phyloP scores from a whole-genome alignment of 2,329 filamentous ascomycete species.

The Paraphaeosphaeria sporulosa region DNA sequence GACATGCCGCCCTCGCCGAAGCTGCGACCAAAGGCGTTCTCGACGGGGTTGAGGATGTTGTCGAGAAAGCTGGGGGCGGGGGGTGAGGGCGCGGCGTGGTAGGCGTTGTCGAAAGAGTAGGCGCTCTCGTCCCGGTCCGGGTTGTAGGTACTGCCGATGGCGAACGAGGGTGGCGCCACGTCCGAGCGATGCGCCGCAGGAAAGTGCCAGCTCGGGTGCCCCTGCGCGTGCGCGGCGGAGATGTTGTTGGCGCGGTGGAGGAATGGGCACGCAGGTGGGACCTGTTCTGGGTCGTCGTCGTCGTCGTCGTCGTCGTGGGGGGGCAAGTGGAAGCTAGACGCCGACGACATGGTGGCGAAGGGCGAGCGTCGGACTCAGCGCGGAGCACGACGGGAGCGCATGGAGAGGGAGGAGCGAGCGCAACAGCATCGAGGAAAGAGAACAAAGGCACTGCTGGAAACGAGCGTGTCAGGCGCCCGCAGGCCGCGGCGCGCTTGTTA shows the following conservation, averaged over 20 bases:
- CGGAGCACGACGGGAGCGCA: constrained; percentile 6
- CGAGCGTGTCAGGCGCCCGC: background rate
- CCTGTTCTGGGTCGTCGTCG: constrained; percentile 8
- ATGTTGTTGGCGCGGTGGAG: constrained; percentile 4
- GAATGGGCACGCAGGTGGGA: background rate
- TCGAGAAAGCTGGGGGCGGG: constrained; percentile 34
- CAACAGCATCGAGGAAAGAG: background rate
- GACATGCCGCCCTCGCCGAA: constrained; percentile 18
- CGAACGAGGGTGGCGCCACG: background rate
- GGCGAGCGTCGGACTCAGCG: no score
- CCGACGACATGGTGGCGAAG: constrained; percentile 31
- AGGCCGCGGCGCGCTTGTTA: background rate
- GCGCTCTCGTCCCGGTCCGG: constrained; percentile 2
- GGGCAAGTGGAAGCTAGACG: constrained; percentile 14
- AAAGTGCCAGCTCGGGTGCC: constrained; percentile 9
- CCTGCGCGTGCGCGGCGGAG: constrained; percentile 8
- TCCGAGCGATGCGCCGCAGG: background rate
- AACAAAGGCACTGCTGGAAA: background rate
- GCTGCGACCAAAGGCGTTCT: constrained; percentile 21
- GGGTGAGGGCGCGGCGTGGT: constrained; percentile 21
- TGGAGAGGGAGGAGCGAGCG: constrained; percentile 6
- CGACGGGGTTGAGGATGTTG: constrained; percentile 38
- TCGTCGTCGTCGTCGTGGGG: no score
- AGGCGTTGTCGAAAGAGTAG: constrained; percentile 21
- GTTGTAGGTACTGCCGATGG: no score